Conservation (phyloP, 768 basidiomycete species). For the Coprinopsis marcescibilis region DNA sequence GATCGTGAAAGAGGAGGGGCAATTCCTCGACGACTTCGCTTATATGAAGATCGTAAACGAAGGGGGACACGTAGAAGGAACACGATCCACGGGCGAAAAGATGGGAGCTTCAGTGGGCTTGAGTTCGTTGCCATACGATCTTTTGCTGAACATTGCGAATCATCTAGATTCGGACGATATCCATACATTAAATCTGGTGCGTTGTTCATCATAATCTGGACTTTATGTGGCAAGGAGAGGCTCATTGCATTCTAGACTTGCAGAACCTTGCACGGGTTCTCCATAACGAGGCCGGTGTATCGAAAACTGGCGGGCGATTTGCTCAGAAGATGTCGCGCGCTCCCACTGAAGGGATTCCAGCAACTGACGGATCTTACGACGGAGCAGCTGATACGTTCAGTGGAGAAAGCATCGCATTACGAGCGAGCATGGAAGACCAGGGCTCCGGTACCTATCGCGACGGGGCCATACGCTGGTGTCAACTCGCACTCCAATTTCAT, state of each 20-base stretch:
- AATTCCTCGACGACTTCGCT: background rate
- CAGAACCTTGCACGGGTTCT: conserved; percentile 53
- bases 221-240: background rate
- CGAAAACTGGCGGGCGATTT: conserved; percentile 57
- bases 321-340: conserved; percentile 58
- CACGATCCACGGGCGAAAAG: conserved; percentile 21
- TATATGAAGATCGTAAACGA: background rate
- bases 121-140: conserved; percentile 58
- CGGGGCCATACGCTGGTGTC: conserved; percentile 23
- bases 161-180: conserved; percentile 59
- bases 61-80: background rate
- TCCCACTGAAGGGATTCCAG: conserved; percentile 67
- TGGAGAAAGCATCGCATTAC: conserved; percentile 56
- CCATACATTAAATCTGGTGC: conserved; percentile 55
- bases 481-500: conserved; percentile 34
- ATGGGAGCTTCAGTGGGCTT: conserved; percentile 24
- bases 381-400: conserved; percentile 52
- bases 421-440: conserved; percentile 59
- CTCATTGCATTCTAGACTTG: conserved; percentile 43
- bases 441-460: conserved; percentile 46
- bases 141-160: conserved; percentile 60
- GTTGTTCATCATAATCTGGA: conserved; percentile 17
- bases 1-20: background rate
- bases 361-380: conserved; percentile 62
- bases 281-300: conserved; percentile 63